Base-by-base conservation (phyloP, 176 grass and related monocot genomes). In the Juncus inflexus region DNA sequence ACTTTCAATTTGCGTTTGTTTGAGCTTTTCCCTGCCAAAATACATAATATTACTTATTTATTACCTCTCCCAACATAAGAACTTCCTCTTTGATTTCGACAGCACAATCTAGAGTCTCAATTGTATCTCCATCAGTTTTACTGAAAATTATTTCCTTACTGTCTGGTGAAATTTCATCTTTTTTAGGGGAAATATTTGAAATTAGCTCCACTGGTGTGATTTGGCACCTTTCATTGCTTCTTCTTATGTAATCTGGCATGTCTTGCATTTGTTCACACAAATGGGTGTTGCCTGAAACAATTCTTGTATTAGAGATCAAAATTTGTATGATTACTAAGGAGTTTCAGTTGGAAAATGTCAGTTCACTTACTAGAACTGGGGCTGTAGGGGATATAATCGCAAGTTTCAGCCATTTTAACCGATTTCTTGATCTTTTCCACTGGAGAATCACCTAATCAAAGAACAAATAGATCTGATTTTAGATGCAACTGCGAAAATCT, bases 161-260 rank as follows among this genome's bases (percentile, higher is more conserved):
- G 12, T 60, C 67, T 0, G 62, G 60, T 43, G 36, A 58, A 12
- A 52, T 51, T 53, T 45, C 42, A 4, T 9, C 47, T 40, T 65
- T 51, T 52, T 54, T 15, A n/a, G 65, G 60, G 55, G 65, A 52
- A 42, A 49, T 9, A 11, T 2, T 69, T 41, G 82, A 81, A 75
- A 97, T 91, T 58, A 97, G 79, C 74, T 82, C 87, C 50, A 97
- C 10, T 10, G 92, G 85, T 60, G 80, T 50, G 40, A 86, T 80
- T 65, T 50, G 15, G 63, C 65, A 42, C 38, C 92, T 84, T 35
- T 71, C 49, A 28, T 62, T 72, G 66, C 72, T 57, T 50, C 63
- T 52, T 43, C 85, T 78, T 75, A 91, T 82, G 67, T 97, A 97
- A 60, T 97, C 87, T 10, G 87, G 87, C 42, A 84, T 89, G 47